Percentiles rank a stretch among this genome's conserved stretches.
These are phyloP conservation scores for Escallonia herrerae DNA, from an alignment of 129 eudicot genomes.

Conservation along the genomic window DNA sequence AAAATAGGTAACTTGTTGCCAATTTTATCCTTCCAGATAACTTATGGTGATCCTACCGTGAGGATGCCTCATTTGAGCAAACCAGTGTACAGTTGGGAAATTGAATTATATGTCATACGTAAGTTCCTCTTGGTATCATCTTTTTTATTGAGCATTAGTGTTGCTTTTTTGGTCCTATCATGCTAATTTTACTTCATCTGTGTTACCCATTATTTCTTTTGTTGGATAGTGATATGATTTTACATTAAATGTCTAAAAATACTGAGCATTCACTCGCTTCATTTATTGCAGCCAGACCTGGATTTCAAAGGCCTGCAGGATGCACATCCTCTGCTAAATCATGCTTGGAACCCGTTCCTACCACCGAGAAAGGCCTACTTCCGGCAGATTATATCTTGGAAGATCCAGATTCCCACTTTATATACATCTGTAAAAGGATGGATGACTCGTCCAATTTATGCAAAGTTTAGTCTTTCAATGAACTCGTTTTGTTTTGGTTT, in stretches of 20 bases:
- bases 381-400: conserved; percentile 69
- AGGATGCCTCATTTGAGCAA: conserved; percentile 72
- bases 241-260: no score
- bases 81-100: conserved; percentile 77
- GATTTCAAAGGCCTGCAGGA: conserved; percentile 52
- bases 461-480: no score
- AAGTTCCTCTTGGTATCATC: conserved; percentile 23
- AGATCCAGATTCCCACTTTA: conserved; percentile 97
- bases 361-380: conserved; percentile 61
- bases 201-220: no score
- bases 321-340: conserved; percentile 49
- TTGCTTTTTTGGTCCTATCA: background rate
- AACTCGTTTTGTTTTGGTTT: no score
- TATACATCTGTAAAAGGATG: conserved; percentile 67
- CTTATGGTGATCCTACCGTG: conserved; percentile 90
- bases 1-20: conserved; percentile 7
- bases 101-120: conserved; percentile 79
- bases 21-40: conserved; percentile 52
- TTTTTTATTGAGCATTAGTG: background rate
- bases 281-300: conserved; percentile 76
- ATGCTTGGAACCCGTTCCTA: conserved; percentile 58
- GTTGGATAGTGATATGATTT: no score
- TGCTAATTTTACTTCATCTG: no score
- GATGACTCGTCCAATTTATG: conserved; percentile 24
- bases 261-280: background rate